Evolutionary conservation across 768 basidiomycete genomes (phyloP), one percentile per base, ranked within the genome.

Genomic region (Boletus sensibilis): DNA sequence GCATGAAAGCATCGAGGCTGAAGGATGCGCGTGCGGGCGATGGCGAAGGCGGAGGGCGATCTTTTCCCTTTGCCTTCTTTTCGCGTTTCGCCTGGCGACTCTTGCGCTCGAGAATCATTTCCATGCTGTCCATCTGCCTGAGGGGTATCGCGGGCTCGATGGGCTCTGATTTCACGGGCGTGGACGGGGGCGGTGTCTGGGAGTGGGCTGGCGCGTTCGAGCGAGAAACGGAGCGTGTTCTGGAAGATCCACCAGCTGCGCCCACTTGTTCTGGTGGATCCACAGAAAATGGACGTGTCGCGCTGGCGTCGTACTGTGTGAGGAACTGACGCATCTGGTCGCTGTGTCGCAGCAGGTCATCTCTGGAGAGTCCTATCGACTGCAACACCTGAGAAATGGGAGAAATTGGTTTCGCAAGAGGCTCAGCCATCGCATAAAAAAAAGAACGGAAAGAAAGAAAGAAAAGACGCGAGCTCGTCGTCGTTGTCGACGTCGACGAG

Each of bases 321-420:
- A 90, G 78, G 75, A 89, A 90, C 63, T 84, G 83, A 50, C 88
- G 86, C 89, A 92, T 91, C 69, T 90, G 82, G 74, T 86, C 80
- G 64, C 85, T 89, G 67, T 83, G 87, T 67, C 82, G 79, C 63
- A 77, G 69, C 54, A 92, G 76, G 73, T 91, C 90, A 65, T 88
- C 84, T 71, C 87, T 82, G 61, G 90, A 90, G 66, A 92, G 79
- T 50, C 89, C 88, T 40, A 92, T 78, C 18, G 83, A 83, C 63
- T 82, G 77, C 35, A 92, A 75, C 23, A 92, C 80, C 62, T 85
- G 83, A 33, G 87, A 87, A 29, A 90, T 89, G 35, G 90, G 90
- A 9, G 89, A 91, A 34, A 69, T 53, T 10, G 71, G 72, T 60
- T 71, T 71, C 62, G 58, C 65, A 42, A 46, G 53, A 40, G 57